These are phyloP conservation scores for Rhynchosporium graminicola DNA, from an alignment of 2,329 filamentous ascomycete species.

Conservation along the genomic window DNA sequence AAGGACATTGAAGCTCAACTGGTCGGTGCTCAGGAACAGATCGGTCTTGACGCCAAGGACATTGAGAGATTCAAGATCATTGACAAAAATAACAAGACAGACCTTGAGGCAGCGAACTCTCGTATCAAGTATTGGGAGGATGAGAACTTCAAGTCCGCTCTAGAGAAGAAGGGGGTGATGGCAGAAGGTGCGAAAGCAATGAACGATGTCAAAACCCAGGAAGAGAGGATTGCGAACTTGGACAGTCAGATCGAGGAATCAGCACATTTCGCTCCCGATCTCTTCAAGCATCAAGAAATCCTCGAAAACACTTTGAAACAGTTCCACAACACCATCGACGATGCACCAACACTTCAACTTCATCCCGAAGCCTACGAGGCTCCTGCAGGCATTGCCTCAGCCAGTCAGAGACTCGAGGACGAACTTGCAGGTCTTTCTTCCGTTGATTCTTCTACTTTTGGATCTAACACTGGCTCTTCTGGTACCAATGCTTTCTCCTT, in stretches of 20 bases:
- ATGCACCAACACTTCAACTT: conserved; percentile 6
- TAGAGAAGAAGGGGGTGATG: neutral
- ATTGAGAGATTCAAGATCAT: neutral
- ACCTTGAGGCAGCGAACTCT: neutral
- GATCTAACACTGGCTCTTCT: neutral
- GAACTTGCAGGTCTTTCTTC: neutral
- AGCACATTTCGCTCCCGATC: conserved; percentile 3
- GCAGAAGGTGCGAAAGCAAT: neutral
- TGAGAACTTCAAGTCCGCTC: neutral
- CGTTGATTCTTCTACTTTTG: too few relatives aligned
- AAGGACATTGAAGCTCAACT: neutral
- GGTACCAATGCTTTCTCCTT: neutral
- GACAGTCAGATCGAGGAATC: neutral
- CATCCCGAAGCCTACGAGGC: conserved; percentile 6
- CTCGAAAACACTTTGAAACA: neutral
- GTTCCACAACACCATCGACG: neutral
- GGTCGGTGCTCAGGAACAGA: neutral
- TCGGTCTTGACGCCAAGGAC: neutral
- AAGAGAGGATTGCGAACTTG: neutral
- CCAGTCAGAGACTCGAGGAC: neutral
- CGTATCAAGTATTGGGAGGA: neutral
- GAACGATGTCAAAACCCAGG: too few relatives aligned
- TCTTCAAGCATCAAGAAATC: neutral
- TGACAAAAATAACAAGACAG: neutral
- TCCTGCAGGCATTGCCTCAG: neutral